Base-by-base conservation (phyloP, 305 asterid species). In the Coffea humblotiana region DNA sequence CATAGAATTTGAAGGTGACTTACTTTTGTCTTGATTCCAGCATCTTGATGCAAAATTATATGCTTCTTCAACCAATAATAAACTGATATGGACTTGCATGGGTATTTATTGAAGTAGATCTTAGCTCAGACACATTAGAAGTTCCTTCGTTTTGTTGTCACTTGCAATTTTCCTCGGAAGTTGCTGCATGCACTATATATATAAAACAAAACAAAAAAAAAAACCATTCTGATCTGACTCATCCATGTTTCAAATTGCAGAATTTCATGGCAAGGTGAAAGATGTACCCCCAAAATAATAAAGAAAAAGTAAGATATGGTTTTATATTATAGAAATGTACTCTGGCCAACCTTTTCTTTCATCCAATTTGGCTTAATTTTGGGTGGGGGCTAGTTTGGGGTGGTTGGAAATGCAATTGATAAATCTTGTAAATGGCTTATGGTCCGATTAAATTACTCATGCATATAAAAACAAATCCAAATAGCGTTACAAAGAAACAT, bases 91-190 rank as follows among this genome's bases (percentile, higher is more conserved):
- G 40, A n/a, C 68, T 37, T 21, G 80, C 37, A n/a, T 72, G 85
- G 71, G 71, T 19, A 84, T 80, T 86, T 74, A 87, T 58, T 82
- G 83, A 71, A 74, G 80, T 32, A 32, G 29, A 83, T 81, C 85
- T 70, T 78, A 66, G 78, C 65, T 75, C 77, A 70, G 76, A 64
- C 51, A 29, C 23, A 66, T 64, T 54, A 77, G 56, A 54, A 61
- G 82, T 45, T 83, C 54, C 51, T 79, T 83, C 32, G 32, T 29
- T 29, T 29, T 29, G 32, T 49, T 61, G 80, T 75, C 81, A 75
- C 63, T 76, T 67, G 61, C 40, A 71, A 18, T 32, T 77, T 66
- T 47, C 70, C 78, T 80, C 40, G 67, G 74, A 83, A 83, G 73
- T 52, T 77, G 82, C 56, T 72, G 61, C 74, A 45, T 48, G 40